Conservation (phyloP, 768 basidiomycete genomes). For the Cyclocybe aegerita region DNA sequence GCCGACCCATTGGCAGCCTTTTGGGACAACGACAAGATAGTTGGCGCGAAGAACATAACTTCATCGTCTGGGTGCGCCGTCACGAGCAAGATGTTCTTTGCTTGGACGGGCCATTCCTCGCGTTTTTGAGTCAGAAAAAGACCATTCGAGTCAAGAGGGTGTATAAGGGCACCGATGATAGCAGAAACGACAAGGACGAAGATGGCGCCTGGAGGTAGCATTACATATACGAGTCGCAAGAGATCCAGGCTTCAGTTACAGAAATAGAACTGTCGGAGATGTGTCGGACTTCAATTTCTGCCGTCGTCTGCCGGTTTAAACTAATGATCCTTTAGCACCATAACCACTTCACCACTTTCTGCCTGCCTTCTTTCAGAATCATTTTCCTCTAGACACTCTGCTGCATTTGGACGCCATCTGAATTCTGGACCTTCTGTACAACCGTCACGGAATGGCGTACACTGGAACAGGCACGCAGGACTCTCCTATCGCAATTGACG, state of each 20-base stretch:
- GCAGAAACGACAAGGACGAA: constrained; percentile 29
- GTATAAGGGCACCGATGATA: constrained; percentile 29
- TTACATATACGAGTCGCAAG: too few species aligned
- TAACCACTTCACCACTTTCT: too few species aligned
- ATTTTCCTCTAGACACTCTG: too few species aligned
- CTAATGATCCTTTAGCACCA: too few species aligned
- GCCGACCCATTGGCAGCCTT: constrained; percentile 13
- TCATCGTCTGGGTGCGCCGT: constrained; percentile 97
- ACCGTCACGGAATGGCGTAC: constrained; percentile 16
- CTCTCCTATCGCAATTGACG: constrained; percentile 39
- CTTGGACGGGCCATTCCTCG: constrained; percentile 11
- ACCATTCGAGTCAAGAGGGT: constrained; percentile 28
- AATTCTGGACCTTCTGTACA: too few species aligned
- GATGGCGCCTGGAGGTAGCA: constrained; percentile 20
- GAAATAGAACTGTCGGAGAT: neutral
- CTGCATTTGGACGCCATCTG: too few species aligned
- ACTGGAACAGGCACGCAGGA: constrained; percentile 29
- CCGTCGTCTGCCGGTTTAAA: too few species aligned
- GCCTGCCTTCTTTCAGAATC: too few species aligned
- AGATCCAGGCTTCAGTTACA: too few species aligned
- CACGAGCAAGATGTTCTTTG: constrained; percentile 56
- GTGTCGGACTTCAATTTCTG: neutral
- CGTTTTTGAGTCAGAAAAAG: constrained; percentile 19
- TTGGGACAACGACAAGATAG: constrained; percentile 55
- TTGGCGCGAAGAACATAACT: constrained; percentile 91